phyloP scores from a whole-genome alignment of 2,329 filamentous ascomycete genomes.

The Alternaria tenuissima region DNA sequence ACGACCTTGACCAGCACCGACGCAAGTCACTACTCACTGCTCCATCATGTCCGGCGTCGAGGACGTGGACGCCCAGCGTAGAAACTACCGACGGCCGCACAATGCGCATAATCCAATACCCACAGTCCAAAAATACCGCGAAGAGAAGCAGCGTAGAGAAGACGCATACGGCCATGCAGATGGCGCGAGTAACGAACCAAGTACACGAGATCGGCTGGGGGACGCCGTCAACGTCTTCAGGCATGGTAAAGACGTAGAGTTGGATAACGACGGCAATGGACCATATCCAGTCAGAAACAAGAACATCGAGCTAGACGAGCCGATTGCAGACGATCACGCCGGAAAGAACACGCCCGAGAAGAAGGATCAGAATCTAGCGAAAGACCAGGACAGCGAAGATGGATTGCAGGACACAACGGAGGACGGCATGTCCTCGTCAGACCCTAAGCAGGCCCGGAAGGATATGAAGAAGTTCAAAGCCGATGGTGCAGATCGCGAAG shows the following conservation, averaged over 20 bases:
- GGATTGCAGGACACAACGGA: constrained; percentile 56
- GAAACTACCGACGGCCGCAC: constrained; percentile 54
- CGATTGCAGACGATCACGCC: constrained; percentile 44
- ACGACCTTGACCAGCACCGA: constrained; percentile 2
- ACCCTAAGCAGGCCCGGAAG: constrained; percentile 59
- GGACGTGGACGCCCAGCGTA: constrained; percentile 49
- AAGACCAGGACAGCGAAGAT: constrained; percentile 33
- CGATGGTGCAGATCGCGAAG: constrained; percentile 63
- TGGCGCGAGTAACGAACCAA: constrained; percentile 36
- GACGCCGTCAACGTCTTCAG: constrained; percentile 48
- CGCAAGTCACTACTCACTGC: background rate
- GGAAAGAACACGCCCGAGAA: constrained; percentile 29
- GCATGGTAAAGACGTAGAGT: constrained; percentile 38
- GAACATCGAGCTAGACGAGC: constrained; percentile 42
- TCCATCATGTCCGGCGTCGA: constrained; percentile 53
- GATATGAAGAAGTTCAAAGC: constrained; percentile 58
- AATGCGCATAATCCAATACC: constrained; percentile 56
- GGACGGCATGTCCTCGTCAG: constrained; percentile 42
- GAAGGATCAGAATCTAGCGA: constrained; percentile 21
- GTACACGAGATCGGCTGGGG: constrained; percentile 46
- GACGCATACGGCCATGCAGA: constrained; percentile 42
- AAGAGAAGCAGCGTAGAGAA: constrained; percentile 56
- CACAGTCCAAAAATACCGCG: constrained; percentile 56
- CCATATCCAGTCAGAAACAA: constrained; percentile 49
- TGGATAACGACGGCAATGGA: constrained; percentile 35